These are phyloP conservation scores for Russula sp. DNA, from an alignment of 768 basidiomycete species.

Conservation along the genomic window DNA sequence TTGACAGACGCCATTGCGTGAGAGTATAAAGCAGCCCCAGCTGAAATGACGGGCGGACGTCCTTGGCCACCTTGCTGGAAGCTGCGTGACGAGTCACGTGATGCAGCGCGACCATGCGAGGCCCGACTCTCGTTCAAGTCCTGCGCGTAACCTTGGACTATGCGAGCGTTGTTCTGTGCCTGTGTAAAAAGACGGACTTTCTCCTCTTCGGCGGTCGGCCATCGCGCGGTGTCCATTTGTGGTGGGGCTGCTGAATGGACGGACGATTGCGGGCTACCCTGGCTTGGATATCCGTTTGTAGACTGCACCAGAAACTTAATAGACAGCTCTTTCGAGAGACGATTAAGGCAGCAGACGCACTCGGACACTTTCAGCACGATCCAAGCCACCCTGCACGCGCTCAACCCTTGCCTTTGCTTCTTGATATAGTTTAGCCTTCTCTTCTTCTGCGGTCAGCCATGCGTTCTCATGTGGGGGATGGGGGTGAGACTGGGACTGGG, in stretches of 20 bases:
- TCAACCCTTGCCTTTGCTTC: slow-evolving; percentile 37
- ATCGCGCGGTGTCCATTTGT: slow-evolving; percentile 29
- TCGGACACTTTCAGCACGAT: slow-evolving; percentile 28
- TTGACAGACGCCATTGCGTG: slow-evolving; percentile 41
- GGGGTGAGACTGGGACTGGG: background rate
- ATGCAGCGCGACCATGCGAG: slow-evolving; percentile 15
- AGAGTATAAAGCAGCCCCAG: slow-evolving; percentile 41
- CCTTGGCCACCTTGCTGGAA: slow-evolving; percentile 22
- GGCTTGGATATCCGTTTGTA: slow-evolving; percentile 11
- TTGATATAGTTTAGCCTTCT: slow-evolving; percentile 40
- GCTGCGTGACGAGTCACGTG: slow-evolving; percentile 17
- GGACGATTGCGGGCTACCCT: slow-evolving; percentile 24
- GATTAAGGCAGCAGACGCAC: slow-evolving; percentile 16
- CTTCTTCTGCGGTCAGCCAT: slow-evolving; percentile 39
- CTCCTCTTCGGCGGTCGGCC: slow-evolving; percentile 72
- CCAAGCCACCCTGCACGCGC: slow-evolving; percentile 33
- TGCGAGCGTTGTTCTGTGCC: slow-evolving; percentile 60
- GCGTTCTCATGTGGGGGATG: background rate
- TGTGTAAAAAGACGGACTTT: slow-evolving; percentile 64
- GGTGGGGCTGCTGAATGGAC: slow-evolving; percentile 17
- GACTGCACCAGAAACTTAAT: background rate
- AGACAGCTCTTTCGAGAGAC: background rate
- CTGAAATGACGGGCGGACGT: slow-evolving; percentile 30
- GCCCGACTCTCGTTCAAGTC: slow-evolving; percentile 26
- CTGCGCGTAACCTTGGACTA: slow-evolving; percentile 43